Percentiles rank a stretch among this genome's conserved stretches.
phyloP scores from a whole-genome alignment of 768 basidiomycete species.

The Suillus lakei region DNA sequence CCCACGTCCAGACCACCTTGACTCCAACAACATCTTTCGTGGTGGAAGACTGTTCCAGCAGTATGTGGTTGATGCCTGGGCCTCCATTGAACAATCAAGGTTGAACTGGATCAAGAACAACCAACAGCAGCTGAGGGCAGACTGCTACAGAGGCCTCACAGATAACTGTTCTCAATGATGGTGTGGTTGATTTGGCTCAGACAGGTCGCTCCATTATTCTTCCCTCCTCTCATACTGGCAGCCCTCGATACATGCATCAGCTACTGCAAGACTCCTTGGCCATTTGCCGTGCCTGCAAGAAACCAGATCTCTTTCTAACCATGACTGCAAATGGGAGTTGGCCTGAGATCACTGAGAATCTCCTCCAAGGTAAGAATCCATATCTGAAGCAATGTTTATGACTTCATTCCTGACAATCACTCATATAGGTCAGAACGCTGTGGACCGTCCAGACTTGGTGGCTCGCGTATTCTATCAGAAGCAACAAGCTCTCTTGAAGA shows the following conservation, averaged over 20 bases:
- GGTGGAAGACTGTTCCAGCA: too few relatives aligned
- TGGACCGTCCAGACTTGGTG: constrained; percentile 55
- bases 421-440: constrained; percentile 33
- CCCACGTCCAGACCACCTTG: too few relatives aligned
- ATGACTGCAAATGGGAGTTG: too few relatives aligned
- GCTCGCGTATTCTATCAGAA: constrained; percentile 50
- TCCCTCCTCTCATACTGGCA: constrained; percentile 46
- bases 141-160: too few relatives aligned
- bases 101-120: too few relatives aligned
- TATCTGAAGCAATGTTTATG: neutral
- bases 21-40: too few relatives aligned
- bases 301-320: too few relatives aligned
- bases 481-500: constrained; percentile 38
- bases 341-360: too few relatives aligned
- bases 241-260: constrained; percentile 48
- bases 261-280: constrained; percentile 53
- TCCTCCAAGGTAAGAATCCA: constrained; percentile 36
- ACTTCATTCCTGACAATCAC: neutral
- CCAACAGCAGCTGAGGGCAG: too few relatives aligned
- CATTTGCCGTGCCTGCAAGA: constrained; percentile 38
- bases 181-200: constrained; percentile 30
- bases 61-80: too few relatives aligned
- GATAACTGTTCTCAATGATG: constrained; percentile 26
- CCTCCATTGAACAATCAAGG: too few relatives aligned
- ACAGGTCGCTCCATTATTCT: constrained; percentile 42